Evolutionary conservation across 192 early-diverging fungal genomes (phyloP), one percentile per base, ranked within the genome.

Genomic region (Geosiphon pyriformis): DNA sequence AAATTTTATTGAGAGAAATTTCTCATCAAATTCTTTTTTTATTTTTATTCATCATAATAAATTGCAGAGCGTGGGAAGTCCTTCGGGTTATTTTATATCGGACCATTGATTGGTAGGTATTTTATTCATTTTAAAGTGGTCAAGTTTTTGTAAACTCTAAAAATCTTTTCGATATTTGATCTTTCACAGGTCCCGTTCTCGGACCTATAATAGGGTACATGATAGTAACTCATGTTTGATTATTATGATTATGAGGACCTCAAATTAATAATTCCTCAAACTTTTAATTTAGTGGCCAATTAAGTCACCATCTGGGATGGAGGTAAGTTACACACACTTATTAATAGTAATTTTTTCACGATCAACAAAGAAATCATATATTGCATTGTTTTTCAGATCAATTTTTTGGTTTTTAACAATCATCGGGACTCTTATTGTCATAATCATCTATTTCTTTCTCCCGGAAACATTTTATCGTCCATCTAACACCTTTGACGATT

Each of bases 31-130:
- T 29, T 26, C 20, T 20, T 12, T 55, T 29, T 1, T 26, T 23
- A 20, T 55, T 20, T 55, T 55, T 26, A 20, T 55, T 55, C 22
- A 2, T 1, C 17, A 2, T 1, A 49, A n/a, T 15, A n/a, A 0
- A n/a, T 1, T n/a, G 11, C 2, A 55, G 74, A 76, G 30, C 74
- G 74, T 22, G 74, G 74, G 20, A 30, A 61, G 4, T 69, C 74
- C 20, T 76, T 72, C 68, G 74, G 74, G 1, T 27, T 76, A 0
- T 70, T 51, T 30, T 76, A 72, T 33, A 46, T 76, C 1, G 74
- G 74, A 6, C 67, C 70, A 3, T 33, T 76, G n/a, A 30, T 76
- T 12, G 74, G 53, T 55, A 55, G 12, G 53, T 4, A 15, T 42
- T 42, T 42, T 42, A 15, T 42, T 20, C 12, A 27, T 29, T 26